phyloP scores from a whole-genome alignment of 352 stramenopile species.

The Phytophthora fragariae region DNA sequence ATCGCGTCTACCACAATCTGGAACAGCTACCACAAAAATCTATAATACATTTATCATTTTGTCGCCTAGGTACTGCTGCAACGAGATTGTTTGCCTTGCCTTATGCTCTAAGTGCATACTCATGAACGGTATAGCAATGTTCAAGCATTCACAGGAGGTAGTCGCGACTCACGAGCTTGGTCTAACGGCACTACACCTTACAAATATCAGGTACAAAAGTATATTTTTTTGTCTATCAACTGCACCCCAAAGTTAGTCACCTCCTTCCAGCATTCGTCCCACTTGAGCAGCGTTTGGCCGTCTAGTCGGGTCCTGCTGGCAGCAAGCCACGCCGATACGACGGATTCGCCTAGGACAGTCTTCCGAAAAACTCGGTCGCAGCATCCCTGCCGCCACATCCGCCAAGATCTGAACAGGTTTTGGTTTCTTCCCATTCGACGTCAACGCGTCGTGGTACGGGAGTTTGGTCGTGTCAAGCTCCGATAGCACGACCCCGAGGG shows the following conservation, averaged over 20 bases:
- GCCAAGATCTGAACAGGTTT: conserved; percentile 55
- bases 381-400: conserved; percentile 44
- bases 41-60: too few relatives aligned
- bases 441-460: conserved; percentile 39
- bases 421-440: conserved; percentile 34
- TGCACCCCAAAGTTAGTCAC: background rate
- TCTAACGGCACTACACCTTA: too few relatives aligned
- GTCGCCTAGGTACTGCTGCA: too few relatives aligned
- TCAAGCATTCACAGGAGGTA: too few relatives aligned
- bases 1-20: too few relatives aligned
- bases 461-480: conserved; percentile 46
- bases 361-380: conserved; percentile 53
- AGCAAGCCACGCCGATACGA: conserved; percentile 46
- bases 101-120: too few relatives aligned
- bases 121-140: too few relatives aligned
- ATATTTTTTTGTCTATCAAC: too few relatives aligned
- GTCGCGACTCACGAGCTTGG: too few relatives aligned
- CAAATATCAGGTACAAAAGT: too few relatives aligned
- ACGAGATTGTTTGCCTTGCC: too few relatives aligned
- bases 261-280: conserved; percentile 18
- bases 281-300: conserved; percentile 41
- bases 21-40: too few relatives aligned
- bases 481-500: conserved; percentile 48
- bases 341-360: conserved; percentile 50
- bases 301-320: conserved; percentile 45